Percentiles rank a stretch among this genome's conserved stretches.
Evolutionary conservation across 371 early-diverging fungal genomes (phyloP).

Genomic region (Mortierella sp.): DNA sequence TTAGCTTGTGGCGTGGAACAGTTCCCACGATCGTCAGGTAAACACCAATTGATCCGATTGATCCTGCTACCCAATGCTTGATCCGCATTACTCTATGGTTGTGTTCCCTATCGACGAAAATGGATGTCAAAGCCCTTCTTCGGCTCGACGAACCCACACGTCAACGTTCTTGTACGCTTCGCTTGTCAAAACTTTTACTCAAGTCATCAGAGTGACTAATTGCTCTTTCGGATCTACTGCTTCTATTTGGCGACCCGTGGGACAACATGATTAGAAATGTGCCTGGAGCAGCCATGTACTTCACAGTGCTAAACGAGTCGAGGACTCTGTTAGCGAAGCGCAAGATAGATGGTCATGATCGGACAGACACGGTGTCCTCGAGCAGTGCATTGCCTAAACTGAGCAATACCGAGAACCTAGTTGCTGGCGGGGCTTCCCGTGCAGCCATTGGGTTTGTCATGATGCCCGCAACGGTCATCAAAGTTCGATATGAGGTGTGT

Average conservation of each 20-base stretch:
- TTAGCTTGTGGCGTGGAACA: conserved; percentile 94
- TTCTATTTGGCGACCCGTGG: not conserved
- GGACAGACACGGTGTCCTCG: conserved; percentile 41
- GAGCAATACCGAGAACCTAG: conserved; percentile 71
- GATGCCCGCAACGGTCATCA: conserved; percentile 96
- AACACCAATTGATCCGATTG: not conserved
- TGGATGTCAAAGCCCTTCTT: too few species aligned
- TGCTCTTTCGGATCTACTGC: too few species aligned
- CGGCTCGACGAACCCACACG: too few species aligned
- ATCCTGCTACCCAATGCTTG: too few species aligned
- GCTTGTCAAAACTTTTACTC: too few species aligned
- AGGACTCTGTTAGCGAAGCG: conserved; percentile 55
- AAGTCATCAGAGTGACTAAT: too few species aligned
- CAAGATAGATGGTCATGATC: conserved; percentile 34
- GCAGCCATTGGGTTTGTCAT: conserved; percentile 87
- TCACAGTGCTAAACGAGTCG: conserved; percentile 62
- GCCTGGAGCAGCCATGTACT: conserved; percentile 88
- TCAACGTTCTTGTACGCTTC: too few species aligned
- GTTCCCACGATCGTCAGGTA: conserved; percentile 85
- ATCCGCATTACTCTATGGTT: too few species aligned
- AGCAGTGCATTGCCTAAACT: conserved; percentile 48
- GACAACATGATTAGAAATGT: conserved; percentile 68
- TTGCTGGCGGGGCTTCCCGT: conserved; percentile 86
- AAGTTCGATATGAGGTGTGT: conserved; percentile 91
- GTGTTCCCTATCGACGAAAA: too few species aligned